Evolutionary conservation across 139 green algal species (phyloP), one percentile per base, ranked within the genome.

Genomic region (Dunaliella primolecta): DNA sequence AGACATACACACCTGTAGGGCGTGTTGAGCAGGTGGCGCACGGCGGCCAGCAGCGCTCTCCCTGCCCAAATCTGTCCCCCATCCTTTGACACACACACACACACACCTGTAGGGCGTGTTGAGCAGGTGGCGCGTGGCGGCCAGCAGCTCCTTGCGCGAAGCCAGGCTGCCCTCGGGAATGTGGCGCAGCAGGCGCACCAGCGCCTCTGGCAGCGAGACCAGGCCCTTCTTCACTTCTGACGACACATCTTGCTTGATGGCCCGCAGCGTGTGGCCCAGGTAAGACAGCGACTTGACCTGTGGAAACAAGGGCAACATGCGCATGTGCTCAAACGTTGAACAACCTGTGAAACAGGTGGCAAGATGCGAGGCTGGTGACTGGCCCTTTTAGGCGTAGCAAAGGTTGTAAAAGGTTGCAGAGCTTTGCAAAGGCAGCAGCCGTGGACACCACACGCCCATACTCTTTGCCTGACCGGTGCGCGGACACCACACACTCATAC

Each of bases 1-100:
- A 64, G 46, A 15, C 46, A 64, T 64, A 64, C 46, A 23, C 46
- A 55, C 32, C 85, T 90, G 30, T 81, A n/a, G 0, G 78, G 75
- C 7, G 74, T 84, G 30, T 82, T 82, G 37, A 97, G 78, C 25
- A 96, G 84, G 72, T 96, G 92, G 34, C 95, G 91, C 25, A 94
- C 92, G 25, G 92, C 91, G 0, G 95, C 89, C 30, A 98, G 90
- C 55, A 98, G 88, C 91, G 98, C 96, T 83, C 89, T 84, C 38
- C 86, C 83, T 33, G 85, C n/a, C n/a, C n/a, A n/a, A n/a, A n/a
- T n/a, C n/a, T n/a, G n/a, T n/a, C n/a, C n/a, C n/a, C n/a, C n/a
- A n/a, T n/a, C n/a, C n/a, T n/a, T n/a, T n/a, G n/a, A n/a, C 46
- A 64, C 46, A 64, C 7, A 15, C 46, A 64, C 7, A 15, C 15